Percentiles rank a stretch among this genome's conserved stretches.
These are phyloP conservation scores for Penicillium sp. DNA, from an alignment of 2,329 filamentous ascomycete genomes.

Conservation along the genomic window DNA sequence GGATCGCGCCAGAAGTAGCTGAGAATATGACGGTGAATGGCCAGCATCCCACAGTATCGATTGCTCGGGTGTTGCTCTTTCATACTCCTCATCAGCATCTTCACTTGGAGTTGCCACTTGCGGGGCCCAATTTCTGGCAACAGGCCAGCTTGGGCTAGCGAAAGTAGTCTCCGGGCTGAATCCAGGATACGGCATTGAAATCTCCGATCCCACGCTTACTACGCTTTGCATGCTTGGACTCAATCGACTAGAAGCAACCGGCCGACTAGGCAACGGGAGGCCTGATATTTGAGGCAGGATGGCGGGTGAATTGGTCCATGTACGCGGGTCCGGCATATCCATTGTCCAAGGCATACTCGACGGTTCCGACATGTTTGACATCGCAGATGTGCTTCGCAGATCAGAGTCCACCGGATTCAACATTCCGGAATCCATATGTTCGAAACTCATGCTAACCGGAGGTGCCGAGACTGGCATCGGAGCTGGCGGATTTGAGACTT, in stretches of 20 bases:
- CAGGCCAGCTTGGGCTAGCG: constrained; percentile 15
- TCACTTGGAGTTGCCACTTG: constrained; percentile 10
- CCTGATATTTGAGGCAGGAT: constrained; percentile 22
- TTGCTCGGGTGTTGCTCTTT: constrained; percentile 11
- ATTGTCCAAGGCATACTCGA: constrained; percentile 21
- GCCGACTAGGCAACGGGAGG: constrained; percentile 19
- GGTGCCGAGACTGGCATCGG: constrained; percentile 4
- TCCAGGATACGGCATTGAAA: constrained; percentile 14
- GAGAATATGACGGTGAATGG: constrained; percentile 35
- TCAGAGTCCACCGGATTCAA: constrained; percentile 10
- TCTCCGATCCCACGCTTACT: constrained; percentile 9
- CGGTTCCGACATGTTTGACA: constrained; percentile 14
- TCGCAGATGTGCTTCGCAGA: background rate
- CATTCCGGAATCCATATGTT: constrained; percentile 1
- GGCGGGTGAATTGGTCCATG: constrained; percentile 18
- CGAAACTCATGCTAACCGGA: constrained; percentile 3
- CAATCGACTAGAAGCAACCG: constrained; percentile 8
- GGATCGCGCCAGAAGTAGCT: constrained; percentile 45
- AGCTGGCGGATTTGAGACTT: constrained; percentile 4
- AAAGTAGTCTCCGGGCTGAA: constrained; percentile 15
- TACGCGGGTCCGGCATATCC: constrained; percentile 24
- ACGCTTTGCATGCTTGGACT: constrained; percentile 10
- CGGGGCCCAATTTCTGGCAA: constrained; percentile 7
- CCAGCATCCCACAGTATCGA: constrained; percentile 19
- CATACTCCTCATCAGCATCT: constrained; percentile 23